Percentiles rank a stretch among this genome's conserved stretches.
Conservation (phyloP, 2,329 filamentous ascomycete genomes). For the Aureobasidium sp. region DNA sequence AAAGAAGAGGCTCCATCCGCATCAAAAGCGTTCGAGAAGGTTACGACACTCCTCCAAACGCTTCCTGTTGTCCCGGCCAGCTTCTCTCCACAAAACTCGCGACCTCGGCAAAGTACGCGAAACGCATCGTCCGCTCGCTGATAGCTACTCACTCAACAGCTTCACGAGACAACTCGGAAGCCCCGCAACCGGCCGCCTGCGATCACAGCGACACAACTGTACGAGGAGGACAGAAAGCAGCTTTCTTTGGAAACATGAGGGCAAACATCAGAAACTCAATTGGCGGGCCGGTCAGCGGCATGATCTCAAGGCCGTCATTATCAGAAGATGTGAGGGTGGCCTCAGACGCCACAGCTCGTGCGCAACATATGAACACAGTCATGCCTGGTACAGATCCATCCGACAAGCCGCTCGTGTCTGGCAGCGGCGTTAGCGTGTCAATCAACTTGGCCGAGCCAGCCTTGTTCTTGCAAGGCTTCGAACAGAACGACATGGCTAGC, state of each 20-base stretch:
- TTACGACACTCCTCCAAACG: neutral
- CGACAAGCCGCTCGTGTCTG: conserved; percentile 68
- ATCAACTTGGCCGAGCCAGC: conserved; percentile 74
- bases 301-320: conserved; percentile 36
- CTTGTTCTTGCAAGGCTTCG: conserved; percentile 71
- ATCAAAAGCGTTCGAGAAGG: conserved; percentile 14
- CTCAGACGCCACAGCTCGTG: conserved; percentile 26
- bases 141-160: conserved; percentile 10
- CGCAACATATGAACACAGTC: conserved; percentile 16
- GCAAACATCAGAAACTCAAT: conserved; percentile 35
- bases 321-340: conserved; percentile 34
- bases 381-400: conserved; percentile 30
- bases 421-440: conserved; percentile 66
- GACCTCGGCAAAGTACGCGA: conserved; percentile 43
- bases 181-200: conserved; percentile 22
- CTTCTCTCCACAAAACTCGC: conserved; percentile 38
- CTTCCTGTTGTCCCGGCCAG: neutral
- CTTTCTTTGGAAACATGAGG: conserved; percentile 27
- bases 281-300: conserved; percentile 33
- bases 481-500: conserved; percentile 57
- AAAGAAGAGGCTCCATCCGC: conserved; percentile 9
- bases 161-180: conserved; percentile 18
- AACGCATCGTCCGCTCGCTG: conserved; percentile 43
- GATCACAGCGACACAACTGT: neutral
- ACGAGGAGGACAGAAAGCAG: neutral